Evolutionary conservation across 2,329 filamentous ascomycete genomes (phyloP).

Genomic region (Aspergillus pseudoglaucus): DNA sequence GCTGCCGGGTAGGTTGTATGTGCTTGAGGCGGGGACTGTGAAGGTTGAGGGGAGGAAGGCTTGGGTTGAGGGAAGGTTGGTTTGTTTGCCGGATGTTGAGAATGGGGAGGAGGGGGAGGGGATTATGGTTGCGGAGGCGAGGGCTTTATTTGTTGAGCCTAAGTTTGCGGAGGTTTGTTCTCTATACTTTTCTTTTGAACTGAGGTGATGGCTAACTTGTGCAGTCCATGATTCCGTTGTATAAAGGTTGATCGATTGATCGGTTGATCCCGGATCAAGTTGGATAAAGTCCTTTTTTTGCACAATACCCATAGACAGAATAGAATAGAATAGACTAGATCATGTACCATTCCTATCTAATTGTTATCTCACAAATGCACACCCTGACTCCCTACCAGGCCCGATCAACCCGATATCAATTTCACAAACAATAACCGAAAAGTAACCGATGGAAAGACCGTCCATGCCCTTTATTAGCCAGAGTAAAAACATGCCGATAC

Average conservation of each 20-base stretch:
- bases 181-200: neutral
- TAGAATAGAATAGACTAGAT: neutral
- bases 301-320: too few relatives aligned
- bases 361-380: slow-evolving; percentile 3
- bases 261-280: neutral
- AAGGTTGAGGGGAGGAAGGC: slow-evolving; percentile 32
- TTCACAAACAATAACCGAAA: slow-evolving; percentile 1
- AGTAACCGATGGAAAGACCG: neutral
- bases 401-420: neutral
- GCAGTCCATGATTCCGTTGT: slow-evolving; percentile 29
- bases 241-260: slow-evolving; percentile 12
- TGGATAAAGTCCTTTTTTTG: neutral
- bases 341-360: slow-evolving; percentile 16
- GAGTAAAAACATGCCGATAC: slow-evolving; percentile 7
- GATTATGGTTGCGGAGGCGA: slow-evolving; percentile 29
- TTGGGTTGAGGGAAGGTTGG: slow-evolving; percentile 30
- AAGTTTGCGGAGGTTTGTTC: slow-evolving; percentile 30
- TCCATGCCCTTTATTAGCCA: slow-evolving; percentile 6
- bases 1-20: slow-evolving; percentile 25
- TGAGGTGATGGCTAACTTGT: neutral
- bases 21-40: slow-evolving; percentile 25
- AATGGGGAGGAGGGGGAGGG: slow-evolving; percentile 16
- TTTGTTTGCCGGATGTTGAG: slow-evolving; percentile 8
- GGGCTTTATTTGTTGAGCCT: slow-evolving; percentile 33
- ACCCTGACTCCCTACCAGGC: slow-evolving; percentile 11